These are phyloP conservation scores for Neonectria hederae DNA, from an alignment of 2,329 filamentous ascomycete genomes.

Conservation along the genomic window DNA sequence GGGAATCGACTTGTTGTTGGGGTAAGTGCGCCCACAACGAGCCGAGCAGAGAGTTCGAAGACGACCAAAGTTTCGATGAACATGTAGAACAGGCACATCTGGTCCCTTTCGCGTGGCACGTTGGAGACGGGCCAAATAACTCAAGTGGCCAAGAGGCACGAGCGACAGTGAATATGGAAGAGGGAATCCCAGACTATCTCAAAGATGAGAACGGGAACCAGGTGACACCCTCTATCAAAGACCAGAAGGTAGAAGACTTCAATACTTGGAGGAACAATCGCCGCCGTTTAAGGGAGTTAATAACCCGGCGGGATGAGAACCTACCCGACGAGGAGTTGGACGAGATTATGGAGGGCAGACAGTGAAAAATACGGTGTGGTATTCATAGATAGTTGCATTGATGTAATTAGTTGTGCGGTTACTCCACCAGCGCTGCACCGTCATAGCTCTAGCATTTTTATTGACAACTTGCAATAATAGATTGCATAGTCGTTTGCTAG, in stretches of 20 bases:
- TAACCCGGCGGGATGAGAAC: conserved; percentile 57
- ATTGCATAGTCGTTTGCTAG: no score
- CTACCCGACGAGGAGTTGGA: conserved; percentile 55
- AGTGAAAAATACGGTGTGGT: background rate
- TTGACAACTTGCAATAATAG: no score
- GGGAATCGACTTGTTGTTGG: conserved; percentile 45
- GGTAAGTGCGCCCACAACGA: conserved; percentile 40
- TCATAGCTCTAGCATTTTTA: no score
- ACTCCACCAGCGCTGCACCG: no score
- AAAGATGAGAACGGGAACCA: conserved; percentile 62
- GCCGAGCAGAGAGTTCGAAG: conserved; percentile 47
- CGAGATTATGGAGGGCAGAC: conserved; percentile 31
- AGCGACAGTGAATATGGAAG: conserved; percentile 36
- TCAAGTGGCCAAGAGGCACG: conserved; percentile 26
- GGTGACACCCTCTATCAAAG: conserved; percentile 66
- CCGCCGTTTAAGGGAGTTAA: conserved; percentile 55
- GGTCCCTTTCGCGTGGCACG: conserved; percentile 63
- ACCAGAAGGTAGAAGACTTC: conserved; percentile 61
- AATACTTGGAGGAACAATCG: conserved; percentile 56
- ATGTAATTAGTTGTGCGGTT: no score
- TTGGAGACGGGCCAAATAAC: conserved; percentile 67
- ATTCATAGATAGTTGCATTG: no score
- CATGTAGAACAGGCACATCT: conserved; percentile 67
- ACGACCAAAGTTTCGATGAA: conserved; percentile 50
- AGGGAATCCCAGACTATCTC: conserved; percentile 59